Conservation (phyloP, 139 green algal genomes). For the Coelastrella sp. region DNA sequence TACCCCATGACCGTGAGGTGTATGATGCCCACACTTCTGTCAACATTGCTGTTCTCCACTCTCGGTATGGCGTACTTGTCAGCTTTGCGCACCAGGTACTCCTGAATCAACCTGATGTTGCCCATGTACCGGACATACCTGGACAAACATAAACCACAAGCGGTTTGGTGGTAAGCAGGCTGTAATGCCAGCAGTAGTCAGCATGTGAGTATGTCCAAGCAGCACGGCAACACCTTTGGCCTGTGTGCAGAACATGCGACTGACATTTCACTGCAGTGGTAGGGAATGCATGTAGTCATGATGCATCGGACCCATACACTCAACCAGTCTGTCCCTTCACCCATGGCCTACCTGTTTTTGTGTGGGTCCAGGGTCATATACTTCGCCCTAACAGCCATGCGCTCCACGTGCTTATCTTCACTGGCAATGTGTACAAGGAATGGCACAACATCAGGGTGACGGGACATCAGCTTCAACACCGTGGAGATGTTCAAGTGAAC, state of each 20-base stretch:
- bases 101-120: slow-evolving; percentile 60
- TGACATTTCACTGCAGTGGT: too few species aligned
- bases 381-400: slow-evolving; percentile 95
- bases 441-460: slow-evolving; percentile 79
- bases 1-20: slow-evolving; percentile 87
- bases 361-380: slow-evolving; percentile 91
- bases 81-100: slow-evolving; percentile 82
- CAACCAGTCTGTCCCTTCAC: background rate
- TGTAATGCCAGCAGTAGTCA: too few species aligned
- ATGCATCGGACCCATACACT: too few species aligned
- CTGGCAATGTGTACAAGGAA: slow-evolving; percentile 95
- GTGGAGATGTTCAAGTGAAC: slow-evolving; percentile 81
- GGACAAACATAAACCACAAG: too few species aligned
- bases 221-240: too few species aligned
- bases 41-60: slow-evolving; percentile 97
- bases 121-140: slow-evolving; percentile 53
- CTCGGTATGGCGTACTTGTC: slow-evolving; percentile 85
- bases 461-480: slow-evolving; percentile 82
- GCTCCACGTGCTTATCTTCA: slow-evolving; percentile 92
- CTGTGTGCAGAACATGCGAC: too few species aligned
- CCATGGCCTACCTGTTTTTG: slow-evolving; percentile 74
- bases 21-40: slow-evolving; percentile 90
- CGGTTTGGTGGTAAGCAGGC: too few species aligned
- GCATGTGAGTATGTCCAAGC: too few species aligned
- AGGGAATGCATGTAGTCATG: too few species aligned